Evolutionary conservation across 495 filamentous ascomycete species (phyloP).

Genomic region (Podospora comata): DNA sequence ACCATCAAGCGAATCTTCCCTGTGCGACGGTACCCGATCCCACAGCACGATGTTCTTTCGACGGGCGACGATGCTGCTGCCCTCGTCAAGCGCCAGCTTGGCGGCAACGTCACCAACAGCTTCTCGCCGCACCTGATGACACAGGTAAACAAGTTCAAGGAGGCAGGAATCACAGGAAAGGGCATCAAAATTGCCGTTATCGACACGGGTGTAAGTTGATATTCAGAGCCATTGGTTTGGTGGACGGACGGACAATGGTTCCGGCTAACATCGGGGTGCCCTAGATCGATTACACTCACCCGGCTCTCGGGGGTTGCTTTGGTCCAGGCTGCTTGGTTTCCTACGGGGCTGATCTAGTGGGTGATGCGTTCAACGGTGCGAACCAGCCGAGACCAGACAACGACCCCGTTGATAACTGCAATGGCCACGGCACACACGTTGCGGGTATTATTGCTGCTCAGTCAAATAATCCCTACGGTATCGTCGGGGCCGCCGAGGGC

Average conservation of each 20-base stretch:
- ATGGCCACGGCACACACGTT: slow-evolving; percentile 50
- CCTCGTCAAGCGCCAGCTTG: slow-evolving; percentile 34
- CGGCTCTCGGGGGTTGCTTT: slow-evolving; percentile 57
- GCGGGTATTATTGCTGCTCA: slow-evolving; percentile 56
- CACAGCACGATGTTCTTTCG: slow-evolving; percentile 45
- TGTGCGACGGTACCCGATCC: slow-evolving; percentile 41
- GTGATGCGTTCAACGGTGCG: slow-evolving; percentile 46
- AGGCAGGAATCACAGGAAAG: slow-evolving; percentile 42
- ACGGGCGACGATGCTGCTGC: slow-evolving; percentile 35
- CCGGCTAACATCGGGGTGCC: slow-evolving; percentile 19
- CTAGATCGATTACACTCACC: slow-evolving; percentile 55
- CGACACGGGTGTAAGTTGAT: slow-evolving; percentile 45
- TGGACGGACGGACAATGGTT: not conserved
- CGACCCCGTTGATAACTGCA: slow-evolving; percentile 46
- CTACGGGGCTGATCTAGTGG: slow-evolving; percentile 53
- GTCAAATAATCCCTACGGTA: slow-evolving; percentile 45
- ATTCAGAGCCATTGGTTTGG: not conserved
- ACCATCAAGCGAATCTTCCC: slow-evolving; percentile 48
- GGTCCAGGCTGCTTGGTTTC: slow-evolving; percentile 52
- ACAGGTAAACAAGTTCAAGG: slow-evolving; percentile 48
- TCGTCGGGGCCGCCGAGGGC: slow-evolving; percentile 53
- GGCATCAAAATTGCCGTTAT: slow-evolving; percentile 49
- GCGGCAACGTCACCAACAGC: slow-evolving; percentile 38
- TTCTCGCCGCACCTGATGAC: slow-evolving; percentile 48
- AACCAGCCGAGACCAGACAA: slow-evolving; percentile 44